phyloP scores from a whole-genome alignment of 768 basidiomycete species.

The Mrakia blollopis region DNA sequence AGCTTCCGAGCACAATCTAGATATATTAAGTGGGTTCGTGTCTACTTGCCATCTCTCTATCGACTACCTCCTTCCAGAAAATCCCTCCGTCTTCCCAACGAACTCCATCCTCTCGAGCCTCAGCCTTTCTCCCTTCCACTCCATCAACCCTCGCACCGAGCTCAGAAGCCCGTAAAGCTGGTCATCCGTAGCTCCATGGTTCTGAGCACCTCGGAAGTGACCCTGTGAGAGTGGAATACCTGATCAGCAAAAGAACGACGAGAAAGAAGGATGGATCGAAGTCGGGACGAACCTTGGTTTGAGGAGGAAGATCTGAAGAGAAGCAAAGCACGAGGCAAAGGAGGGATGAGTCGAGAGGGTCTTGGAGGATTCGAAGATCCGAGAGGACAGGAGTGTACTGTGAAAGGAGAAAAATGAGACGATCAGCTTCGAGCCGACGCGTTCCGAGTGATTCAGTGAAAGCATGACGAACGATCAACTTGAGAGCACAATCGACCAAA shows the following conservation, averaged over 20 bases:
- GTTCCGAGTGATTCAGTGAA: background rate
- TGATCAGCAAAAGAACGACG: background rate
- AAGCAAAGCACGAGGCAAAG: constrained; percentile 26
- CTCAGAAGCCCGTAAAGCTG: constrained; percentile 1
- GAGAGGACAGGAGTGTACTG: constrained; percentile 30
- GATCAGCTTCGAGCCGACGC: background rate
- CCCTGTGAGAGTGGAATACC: background rate
- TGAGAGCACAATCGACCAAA: constrained; percentile 22
- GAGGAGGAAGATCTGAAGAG: constrained; percentile 19
- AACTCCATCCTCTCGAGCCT: constrained; percentile 23
- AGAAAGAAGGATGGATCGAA: too few species aligned
- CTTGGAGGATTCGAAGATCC: constrained; percentile 19
- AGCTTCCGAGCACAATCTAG: too few species aligned
- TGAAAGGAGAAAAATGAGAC: background rate
- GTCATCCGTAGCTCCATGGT: background rate
- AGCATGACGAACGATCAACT: constrained; percentile 12
- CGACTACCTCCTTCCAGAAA: background rate
- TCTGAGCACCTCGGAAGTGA: constrained; percentile 22
- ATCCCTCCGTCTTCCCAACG: background rate
- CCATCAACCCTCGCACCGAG: constrained; percentile 12
- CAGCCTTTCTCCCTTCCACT: constrained; percentile 13
- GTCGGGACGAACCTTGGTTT: background rate
- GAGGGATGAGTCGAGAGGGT: constrained; percentile 27
- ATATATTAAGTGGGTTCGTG: too few species aligned
- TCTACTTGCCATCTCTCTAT: too few species aligned